These are phyloP conservation scores for Auriscalpium vulgare DNA, from an alignment of 768 basidiomycete genomes.

Conservation along the genomic window DNA sequence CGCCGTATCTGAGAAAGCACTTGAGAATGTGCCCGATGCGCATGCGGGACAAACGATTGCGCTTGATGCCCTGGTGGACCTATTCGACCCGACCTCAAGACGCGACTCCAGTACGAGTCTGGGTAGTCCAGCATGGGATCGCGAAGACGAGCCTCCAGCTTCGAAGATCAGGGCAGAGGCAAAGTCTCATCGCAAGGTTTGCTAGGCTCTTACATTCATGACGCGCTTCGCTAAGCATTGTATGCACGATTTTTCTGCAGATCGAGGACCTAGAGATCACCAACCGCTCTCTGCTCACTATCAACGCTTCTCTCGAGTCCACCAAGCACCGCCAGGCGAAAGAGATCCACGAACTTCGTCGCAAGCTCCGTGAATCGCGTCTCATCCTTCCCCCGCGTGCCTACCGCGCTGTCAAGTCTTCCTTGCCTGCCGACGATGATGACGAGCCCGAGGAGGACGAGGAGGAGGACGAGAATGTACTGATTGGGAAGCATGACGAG, in stretches of 20 bases:
- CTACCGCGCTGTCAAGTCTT: constrained; percentile 48
- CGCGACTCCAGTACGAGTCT: not conserved
- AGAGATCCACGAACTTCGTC: constrained; percentile 79
- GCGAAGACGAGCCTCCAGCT: constrained; percentile 13
- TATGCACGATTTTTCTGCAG: constrained; percentile 29
- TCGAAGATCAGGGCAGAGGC: constrained; percentile 60
- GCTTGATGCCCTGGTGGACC: constrained; percentile 1
- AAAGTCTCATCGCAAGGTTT: constrained; percentile 82
- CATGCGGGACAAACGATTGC: not conserved
- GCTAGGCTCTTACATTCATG: constrained; percentile 1
- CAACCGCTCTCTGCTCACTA: constrained; percentile 75
- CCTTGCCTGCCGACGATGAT: constrained; percentile 35
- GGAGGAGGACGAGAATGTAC: constrained; percentile 30
- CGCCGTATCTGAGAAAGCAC: not conserved
- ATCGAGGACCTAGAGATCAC: constrained; percentile 91
- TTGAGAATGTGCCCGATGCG: not conserved
- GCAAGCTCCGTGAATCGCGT: constrained; percentile 75
- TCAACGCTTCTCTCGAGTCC: constrained; percentile 77
- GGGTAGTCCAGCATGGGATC: not conserved
- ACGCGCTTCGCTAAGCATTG: not conserved
- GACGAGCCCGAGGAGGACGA: constrained; percentile 26
- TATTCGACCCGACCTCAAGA: constrained; percentile 1
- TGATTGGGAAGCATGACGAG: constrained; percentile 38
- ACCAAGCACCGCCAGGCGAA: constrained; percentile 72
- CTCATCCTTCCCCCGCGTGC: constrained; percentile 65